Evolutionary conservation across 148 eudicot genomes (phyloP).

Genomic region (Persicaria tinctoria): DNA sequence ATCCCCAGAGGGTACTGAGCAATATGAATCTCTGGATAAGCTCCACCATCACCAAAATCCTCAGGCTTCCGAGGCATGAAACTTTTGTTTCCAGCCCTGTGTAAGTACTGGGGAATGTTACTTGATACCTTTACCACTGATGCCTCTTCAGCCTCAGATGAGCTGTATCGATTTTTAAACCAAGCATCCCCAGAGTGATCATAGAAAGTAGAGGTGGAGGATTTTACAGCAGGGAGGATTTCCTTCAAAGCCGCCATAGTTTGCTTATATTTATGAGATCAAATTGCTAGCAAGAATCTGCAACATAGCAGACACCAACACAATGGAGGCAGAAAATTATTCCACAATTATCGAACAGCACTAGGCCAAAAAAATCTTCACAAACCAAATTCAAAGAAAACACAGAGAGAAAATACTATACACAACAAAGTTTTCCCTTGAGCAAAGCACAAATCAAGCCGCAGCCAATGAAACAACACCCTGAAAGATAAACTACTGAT

Average conservation of each 20-base stretch:
- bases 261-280: background rate
- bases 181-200: slow-evolving; percentile 81
- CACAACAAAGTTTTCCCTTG: no score
- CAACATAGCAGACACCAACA: background rate
- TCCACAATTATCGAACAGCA: background rate
- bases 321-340: background rate
- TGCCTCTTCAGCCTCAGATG: slow-evolving; percentile 44
- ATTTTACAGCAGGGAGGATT: slow-evolving; percentile 57
- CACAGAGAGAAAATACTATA: background rate
- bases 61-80: slow-evolving; percentile 62
- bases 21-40: slow-evolving; percentile 69
- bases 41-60: slow-evolving; percentile 90
- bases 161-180: slow-evolving; percentile 60
- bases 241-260: slow-evolving; percentile 59
- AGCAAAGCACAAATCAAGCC: no score
- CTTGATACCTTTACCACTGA: slow-evolving; percentile 27
- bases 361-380: background rate
- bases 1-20: slow-evolving; percentile 79
- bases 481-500: background rate
- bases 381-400: no score
- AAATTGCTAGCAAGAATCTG: background rate
- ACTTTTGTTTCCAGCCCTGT: slow-evolving; percentile 32
- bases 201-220: slow-evolving; percentile 31
- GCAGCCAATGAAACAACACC: background rate
- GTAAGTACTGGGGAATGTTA: slow-evolving; percentile 45